A percentile compares a stretch with the other conserved stretches of the same genome.
phyloP scores from a whole-genome alignment of 768 basidiomycete species.

The Tylopilus rubrobrunneus region DNA sequence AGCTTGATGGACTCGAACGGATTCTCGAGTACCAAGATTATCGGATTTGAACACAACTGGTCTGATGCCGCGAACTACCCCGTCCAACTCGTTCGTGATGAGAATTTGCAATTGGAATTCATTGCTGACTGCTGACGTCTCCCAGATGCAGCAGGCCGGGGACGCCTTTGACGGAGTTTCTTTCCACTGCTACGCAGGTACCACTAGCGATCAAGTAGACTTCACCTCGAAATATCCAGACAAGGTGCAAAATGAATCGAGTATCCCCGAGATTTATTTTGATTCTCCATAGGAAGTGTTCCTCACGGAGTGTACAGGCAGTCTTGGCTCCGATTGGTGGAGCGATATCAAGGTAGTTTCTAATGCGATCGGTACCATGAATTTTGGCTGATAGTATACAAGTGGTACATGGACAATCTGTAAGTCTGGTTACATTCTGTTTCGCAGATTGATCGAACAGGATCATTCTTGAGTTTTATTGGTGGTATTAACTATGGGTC shows the following conservation, averaged over 20 bases:
- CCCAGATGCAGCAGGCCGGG: constrained; percentile 52
- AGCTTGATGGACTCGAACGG: constrained; percentile 60
- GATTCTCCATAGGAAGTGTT: constrained; percentile 33
- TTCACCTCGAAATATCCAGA: constrained; percentile 55
- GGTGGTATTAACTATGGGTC: constrained; percentile 33
- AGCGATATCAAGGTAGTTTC: constrained; percentile 62
- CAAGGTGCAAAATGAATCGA: constrained; percentile 35
- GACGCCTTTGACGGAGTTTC: constrained; percentile 60
- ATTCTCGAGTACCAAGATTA: constrained; percentile 53
- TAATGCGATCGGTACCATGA: too few species aligned
- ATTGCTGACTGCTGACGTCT: background rate
- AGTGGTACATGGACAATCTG: constrained; percentile 74
- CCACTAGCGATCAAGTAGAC: constrained; percentile 46
- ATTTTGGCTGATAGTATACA: constrained; percentile 9
- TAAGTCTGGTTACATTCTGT: constrained; percentile 28
- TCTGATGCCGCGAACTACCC: constrained; percentile 60
- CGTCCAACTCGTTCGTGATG: constrained; percentile 42
- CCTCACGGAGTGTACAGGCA: constrained; percentile 64
- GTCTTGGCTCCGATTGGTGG: constrained; percentile 73
- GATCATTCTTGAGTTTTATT: constrained; percentile 31
- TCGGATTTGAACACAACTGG: constrained; percentile 79
- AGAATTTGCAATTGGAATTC: background rate
- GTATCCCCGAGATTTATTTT: background rate
- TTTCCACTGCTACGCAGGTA: constrained; percentile 71
- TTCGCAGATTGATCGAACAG: constrained; percentile 22